A percentile compares a stretch with the other conserved stretches of the same genome.
Conservation (phyloP, 2,329 filamentous ascomycete species). For the Ophiobolus disseminans region DNA sequence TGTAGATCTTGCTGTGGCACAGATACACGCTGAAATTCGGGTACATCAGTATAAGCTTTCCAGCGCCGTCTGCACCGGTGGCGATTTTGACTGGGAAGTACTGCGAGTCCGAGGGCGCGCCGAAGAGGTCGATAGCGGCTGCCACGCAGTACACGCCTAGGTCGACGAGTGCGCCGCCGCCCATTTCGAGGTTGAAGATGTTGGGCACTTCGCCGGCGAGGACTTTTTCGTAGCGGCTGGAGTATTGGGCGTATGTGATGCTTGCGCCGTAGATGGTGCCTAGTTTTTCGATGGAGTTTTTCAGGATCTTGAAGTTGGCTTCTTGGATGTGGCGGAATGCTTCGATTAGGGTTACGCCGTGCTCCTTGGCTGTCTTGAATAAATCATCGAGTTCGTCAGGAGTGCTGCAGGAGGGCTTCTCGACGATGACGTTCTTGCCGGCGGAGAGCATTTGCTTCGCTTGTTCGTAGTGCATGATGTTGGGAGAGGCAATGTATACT, state of each 20-base stretch:
- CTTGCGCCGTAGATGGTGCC: conserved; percentile 55
- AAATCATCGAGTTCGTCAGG: conserved; percentile 52
- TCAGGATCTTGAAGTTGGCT: conserved; percentile 56
- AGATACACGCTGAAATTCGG: conserved; percentile 54
- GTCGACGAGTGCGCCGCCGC: conserved; percentile 57
- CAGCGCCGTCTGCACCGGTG: conserved; percentile 57
- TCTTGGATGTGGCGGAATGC: conserved; percentile 60
- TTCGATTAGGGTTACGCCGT: conserved; percentile 55
- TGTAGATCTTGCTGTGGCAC: conserved; percentile 53
- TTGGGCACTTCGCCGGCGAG: conserved; percentile 56
- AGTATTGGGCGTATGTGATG: conserved; percentile 55
- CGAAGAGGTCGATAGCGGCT: conserved; percentile 57
- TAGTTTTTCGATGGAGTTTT: conserved; percentile 46
- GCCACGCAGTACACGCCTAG: conserved; percentile 58
- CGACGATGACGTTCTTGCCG: conserved; percentile 58
- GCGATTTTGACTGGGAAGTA: conserved; percentile 54
- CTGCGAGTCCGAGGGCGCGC: conserved; percentile 48
- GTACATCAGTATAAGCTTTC: conserved; percentile 54
- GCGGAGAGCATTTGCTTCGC: conserved; percentile 52
- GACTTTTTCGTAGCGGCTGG: conserved; percentile 56
- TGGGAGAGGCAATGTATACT: conserved; percentile 59
- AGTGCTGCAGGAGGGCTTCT: conserved; percentile 58
- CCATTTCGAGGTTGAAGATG: conserved; percentile 57
- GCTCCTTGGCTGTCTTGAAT: conserved; percentile 50
- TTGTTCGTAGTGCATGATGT: conserved; percentile 56